phyloP scores from a whole-genome alignment of 179 eudicot genomes.

The Beta macrorhiza region DNA sequence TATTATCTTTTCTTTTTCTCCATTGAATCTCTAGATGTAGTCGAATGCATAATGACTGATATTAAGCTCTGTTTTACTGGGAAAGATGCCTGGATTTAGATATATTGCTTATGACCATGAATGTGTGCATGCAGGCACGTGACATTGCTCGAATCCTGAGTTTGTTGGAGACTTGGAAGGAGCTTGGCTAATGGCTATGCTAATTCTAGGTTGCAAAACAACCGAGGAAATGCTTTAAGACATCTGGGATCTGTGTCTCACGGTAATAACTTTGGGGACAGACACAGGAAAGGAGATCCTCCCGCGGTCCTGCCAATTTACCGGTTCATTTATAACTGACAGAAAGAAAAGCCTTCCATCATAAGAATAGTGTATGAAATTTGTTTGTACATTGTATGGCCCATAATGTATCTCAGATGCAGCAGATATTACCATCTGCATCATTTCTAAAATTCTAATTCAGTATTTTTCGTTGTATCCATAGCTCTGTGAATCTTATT shows the following conservation, averaged over 20 bases:
- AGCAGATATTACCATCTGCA: neutral
- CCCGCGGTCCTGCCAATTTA: neutral
- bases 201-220: neutral
- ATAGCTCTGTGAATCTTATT: neutral
- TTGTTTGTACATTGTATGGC: slow-evolving; percentile 14
- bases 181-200: neutral
- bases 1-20: neutral
- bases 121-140: neutral
- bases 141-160: neutral
- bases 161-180: neutral
- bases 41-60: neutral
- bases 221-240: neutral
- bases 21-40: neutral
- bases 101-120: neutral
- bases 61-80: no score
- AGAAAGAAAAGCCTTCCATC: neutral
- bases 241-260: neutral
- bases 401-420: slow-evolving; percentile 13
- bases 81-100: neutral
- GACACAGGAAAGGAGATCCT: neutral
- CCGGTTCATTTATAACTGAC: neutral
- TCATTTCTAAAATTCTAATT: neutral
- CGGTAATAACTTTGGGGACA: neutral
- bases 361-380: slow-evolving; percentile 6
- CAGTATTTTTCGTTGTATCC: neutral